phyloP scores from a whole-genome alignment of 208 protist genomes.

The Borovskyia barvae region DNA sequence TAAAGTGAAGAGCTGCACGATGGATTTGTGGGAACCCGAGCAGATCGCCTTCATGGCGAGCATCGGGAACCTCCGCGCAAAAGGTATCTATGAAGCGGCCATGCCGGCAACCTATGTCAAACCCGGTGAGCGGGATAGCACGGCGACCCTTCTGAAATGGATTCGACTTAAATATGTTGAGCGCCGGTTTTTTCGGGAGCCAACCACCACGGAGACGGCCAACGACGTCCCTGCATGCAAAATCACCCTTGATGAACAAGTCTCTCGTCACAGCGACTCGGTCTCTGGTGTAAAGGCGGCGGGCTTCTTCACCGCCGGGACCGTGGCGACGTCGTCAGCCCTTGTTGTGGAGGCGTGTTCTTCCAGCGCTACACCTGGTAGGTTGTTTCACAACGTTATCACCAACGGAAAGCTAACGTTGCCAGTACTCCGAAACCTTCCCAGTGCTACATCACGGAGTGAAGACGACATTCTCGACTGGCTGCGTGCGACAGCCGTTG shows the following conservation, averaged over 20 bases:
- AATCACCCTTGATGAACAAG: no score
- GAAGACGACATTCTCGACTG: conserved; percentile 9
- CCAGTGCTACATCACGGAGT: not conserved
- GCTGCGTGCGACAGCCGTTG: conserved; percentile 1
- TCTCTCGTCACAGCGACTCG: no score
- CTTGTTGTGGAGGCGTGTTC: no score
- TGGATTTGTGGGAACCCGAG: conserved; percentile 77
- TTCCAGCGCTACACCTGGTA: no score
- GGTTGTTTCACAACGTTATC: no score
- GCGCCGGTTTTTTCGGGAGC: conserved; percentile 38
- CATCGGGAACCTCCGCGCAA: conserved; percentile 57
- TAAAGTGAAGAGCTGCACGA: conserved; percentile 84
- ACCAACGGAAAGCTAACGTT: no score
- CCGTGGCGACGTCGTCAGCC: no score
- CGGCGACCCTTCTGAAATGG: conserved; percentile 52
- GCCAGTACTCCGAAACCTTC: no score
- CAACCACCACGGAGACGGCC: no score
- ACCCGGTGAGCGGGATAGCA: conserved; percentile 32
- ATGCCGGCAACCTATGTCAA: conserved; percentile 47
- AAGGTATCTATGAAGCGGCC: conserved; percentile 42
- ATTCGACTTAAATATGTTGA: conserved; percentile 70
- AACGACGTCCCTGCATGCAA: no score
- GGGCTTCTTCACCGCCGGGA: no score
- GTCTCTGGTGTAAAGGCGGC: no score
- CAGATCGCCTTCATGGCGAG: conserved; percentile 66